Conservation (phyloP, 495 filamentous ascomycete genomes). For the Glarea lozoyensis region DNA sequence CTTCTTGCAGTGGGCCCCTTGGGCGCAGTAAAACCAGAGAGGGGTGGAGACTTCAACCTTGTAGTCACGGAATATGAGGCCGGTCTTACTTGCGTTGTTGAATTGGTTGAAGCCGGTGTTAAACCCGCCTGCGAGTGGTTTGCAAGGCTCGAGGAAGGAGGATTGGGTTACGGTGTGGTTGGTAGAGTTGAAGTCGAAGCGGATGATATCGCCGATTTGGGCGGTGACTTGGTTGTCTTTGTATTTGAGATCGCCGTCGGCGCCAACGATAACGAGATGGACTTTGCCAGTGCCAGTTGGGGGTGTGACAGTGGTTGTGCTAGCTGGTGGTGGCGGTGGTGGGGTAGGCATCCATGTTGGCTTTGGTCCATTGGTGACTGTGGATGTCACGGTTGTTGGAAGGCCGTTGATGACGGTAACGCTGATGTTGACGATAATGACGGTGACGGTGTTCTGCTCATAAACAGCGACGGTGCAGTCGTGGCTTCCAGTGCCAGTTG, state of each 20-base stretch:
- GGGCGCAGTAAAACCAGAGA: conserved; percentile 16
- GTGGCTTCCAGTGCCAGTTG: conserved; percentile 2
- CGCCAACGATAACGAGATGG: conserved; percentile 21
- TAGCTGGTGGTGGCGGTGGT: conserved; percentile 1
- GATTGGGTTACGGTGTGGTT: conserved; percentile 28
- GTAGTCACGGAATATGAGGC: conserved; percentile 3
- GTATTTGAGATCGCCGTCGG: conserved; percentile 18
- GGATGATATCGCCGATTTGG: conserved; percentile 23
- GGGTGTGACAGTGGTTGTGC: not conserved
- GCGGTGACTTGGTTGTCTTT: conserved; percentile 18
- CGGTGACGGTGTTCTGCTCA: conserved; percentile 3
- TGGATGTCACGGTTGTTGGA: conserved; percentile 8
- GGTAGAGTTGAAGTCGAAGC: conserved; percentile 23
- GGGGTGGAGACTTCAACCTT: conserved; percentile 10
- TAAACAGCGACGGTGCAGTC: conserved; percentile 9
- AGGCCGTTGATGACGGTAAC: conserved; percentile 8
- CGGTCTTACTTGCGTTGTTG: conserved; percentile 10
- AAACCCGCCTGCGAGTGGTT: conserved; percentile 12
- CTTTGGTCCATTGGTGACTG: not conserved
- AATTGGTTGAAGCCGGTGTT: conserved; percentile 15
- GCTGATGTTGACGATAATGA: conserved; percentile 9
- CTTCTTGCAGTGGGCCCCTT: conserved; percentile 15
- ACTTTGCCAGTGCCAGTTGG: not conserved
- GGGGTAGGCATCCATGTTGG: too few relatives aligned
- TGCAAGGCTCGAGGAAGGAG: conserved; percentile 23